Conservation (phyloP, 768 basidiomycete species). For the Phlebiopsis flavidoalba region DNA sequence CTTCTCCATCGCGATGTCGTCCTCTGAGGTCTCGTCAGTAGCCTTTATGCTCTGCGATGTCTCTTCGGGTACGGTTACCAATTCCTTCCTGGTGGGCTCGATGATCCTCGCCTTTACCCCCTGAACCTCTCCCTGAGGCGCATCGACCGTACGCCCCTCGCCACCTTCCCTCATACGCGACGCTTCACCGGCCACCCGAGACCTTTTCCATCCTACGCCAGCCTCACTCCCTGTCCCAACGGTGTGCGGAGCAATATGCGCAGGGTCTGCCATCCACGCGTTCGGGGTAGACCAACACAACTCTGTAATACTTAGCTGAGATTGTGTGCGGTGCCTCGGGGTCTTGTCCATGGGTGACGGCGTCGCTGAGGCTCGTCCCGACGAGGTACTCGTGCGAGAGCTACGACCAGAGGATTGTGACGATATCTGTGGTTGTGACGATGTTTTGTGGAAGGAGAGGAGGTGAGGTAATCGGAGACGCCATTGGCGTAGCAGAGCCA, state of each 20-base stretch:
- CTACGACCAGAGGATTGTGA: neutral
- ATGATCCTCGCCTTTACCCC: neutral
- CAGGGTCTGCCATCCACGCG: slow-evolving; percentile 15
- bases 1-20: neutral
- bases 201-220: neutral
- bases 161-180: neutral
- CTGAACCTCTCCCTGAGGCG: neutral
- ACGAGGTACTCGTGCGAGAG: neutral
- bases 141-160: neutral
- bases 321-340: neutral
- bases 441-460: neutral
- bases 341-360: neutral
- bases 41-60: neutral
- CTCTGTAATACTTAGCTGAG: slow-evolving; percentile 19
- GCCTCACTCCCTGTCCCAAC: no score
- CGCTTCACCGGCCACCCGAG: neutral
- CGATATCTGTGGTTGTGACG: no score
- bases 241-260: no score
- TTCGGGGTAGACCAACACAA: slow-evolving; percentile 14
- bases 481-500: neutral
- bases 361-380: neutral
- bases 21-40: neutral
- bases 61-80: neutral
- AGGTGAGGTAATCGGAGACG: neutral
- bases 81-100: neutral